Evolutionary conservation across 1,284 basidiomycete genomes (phyloP).

Genomic region (Sphaerobolus stellatus): DNA sequence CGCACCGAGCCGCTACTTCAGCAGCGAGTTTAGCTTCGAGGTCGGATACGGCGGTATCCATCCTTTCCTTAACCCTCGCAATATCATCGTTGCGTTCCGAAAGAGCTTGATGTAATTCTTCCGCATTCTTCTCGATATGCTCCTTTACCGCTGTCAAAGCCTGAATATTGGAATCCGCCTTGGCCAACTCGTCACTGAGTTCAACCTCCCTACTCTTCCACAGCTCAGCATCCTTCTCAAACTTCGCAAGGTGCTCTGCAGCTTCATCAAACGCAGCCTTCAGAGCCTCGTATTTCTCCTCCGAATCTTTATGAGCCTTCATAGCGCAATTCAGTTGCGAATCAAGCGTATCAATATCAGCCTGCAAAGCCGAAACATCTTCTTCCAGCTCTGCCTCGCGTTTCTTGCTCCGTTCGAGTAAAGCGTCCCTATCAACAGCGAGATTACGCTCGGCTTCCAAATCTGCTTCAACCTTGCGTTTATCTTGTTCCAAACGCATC

Average conservation of each 20-base stretch:
- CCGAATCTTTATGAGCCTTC: constrained; percentile 71
- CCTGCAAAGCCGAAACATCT: constrained; percentile 77
- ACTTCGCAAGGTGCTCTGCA: constrained; percentile 75
- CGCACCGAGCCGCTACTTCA: constrained; percentile 70
- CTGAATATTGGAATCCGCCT: constrained; percentile 64
- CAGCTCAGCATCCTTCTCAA: constrained; percentile 75
- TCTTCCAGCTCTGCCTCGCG: constrained; percentile 85
- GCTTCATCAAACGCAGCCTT: constrained; percentile 77
- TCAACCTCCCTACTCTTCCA: constrained; percentile 64
- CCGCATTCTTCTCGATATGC: constrained; percentile 61
- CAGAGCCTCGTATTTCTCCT: constrained; percentile 74
- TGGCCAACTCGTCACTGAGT: constrained; percentile 51
- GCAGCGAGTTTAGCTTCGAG: constrained; percentile 70
- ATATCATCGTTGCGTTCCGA: constrained; percentile 82
- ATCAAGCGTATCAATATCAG: constrained; percentile 83
- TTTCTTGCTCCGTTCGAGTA: constrained; percentile 85
- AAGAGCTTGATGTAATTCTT: constrained; percentile 72
- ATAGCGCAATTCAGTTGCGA: constrained; percentile 83
- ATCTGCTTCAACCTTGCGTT: constrained; percentile 76
- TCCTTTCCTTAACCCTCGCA: constrained; percentile 71
- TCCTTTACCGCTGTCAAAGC: constrained; percentile 55
- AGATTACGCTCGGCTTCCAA: constrained; percentile 83
- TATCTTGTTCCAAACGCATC: constrained; percentile 79
- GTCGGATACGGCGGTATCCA: constrained; percentile 66
- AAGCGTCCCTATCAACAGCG: constrained; percentile 79